These are phyloP conservation scores for Phytophthora cryptogea DNA, from an alignment of 352 stramenopile species.

Conservation along the genomic window DNA sequence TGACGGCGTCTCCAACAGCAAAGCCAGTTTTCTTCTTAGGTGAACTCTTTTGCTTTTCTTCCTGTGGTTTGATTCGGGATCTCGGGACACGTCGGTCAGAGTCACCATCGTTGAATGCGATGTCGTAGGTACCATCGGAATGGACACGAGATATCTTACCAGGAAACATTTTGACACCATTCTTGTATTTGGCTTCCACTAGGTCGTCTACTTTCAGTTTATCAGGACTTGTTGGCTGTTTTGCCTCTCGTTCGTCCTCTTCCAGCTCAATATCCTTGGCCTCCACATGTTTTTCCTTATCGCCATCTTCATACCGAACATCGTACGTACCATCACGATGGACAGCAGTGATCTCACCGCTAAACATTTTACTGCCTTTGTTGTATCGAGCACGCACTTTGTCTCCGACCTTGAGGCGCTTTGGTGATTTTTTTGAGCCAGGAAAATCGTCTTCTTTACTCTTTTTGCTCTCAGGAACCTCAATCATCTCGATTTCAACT, in stretches of 20 bases:
- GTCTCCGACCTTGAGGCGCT: slow-evolving; percentile 35
- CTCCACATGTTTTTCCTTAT: slow-evolving; percentile 44
- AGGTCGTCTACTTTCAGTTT: slow-evolving; percentile 30
- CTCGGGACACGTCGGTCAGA: slow-evolving; percentile 43
- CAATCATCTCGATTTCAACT: slow-evolving; percentile 31
- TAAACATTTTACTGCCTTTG: slow-evolving; percentile 45
- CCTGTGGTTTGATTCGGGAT: slow-evolving; percentile 30
- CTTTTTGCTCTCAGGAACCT: slow-evolving; percentile 18
- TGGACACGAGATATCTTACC: slow-evolving; percentile 67
- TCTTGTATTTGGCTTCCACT: slow-evolving; percentile 44
- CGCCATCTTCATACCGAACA: slow-evolving; percentile 65
- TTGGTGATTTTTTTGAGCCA: not conserved
- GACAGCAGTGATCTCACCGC: slow-evolving; percentile 32
- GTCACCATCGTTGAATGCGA: slow-evolving; percentile 58
- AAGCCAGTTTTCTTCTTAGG: slow-evolving; percentile 28
- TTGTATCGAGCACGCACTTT: slow-evolving; percentile 51
- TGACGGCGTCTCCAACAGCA: slow-evolving; percentile 42
- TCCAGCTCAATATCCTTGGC: slow-evolving; percentile 38
- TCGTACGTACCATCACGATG: slow-evolving; percentile 63
- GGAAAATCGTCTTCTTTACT: not conserved
- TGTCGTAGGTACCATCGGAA: slow-evolving; percentile 56
- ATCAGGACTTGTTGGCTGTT: not conserved
- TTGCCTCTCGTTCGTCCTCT: slow-evolving; percentile 5
- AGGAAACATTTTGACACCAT: slow-evolving; percentile 47
- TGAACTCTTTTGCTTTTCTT: slow-evolving; percentile 2